Percentiles rank a stretch among this genome's conserved stretches.
phyloP scores from a whole-genome alignment of 2,329 filamentous ascomycete genomes.

The Cryphonectria radicalis region DNA sequence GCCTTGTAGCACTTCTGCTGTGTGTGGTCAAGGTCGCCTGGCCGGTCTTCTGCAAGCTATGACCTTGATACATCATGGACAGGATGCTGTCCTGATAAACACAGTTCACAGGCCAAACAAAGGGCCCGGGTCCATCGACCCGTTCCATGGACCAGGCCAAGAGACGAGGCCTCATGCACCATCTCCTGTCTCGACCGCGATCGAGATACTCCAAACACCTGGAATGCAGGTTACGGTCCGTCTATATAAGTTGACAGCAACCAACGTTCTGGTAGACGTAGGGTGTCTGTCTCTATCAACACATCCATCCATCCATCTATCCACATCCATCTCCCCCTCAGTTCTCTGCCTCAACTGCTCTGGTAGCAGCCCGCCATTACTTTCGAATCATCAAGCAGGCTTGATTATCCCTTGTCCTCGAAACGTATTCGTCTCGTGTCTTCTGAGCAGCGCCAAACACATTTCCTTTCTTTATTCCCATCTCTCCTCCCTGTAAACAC shows the following conservation, averaged over 20 bases:
- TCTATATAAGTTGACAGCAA: conserved; percentile 3
- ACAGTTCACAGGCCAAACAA: not conserved
- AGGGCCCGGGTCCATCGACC: not conserved
- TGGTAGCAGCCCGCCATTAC: not conserved
- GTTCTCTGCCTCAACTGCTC: not conserved
- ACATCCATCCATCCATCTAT: not conserved
- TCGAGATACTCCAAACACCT: not conserved
- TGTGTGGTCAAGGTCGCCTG: not conserved
- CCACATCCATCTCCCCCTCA: not conserved
- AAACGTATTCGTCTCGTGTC: not conserved
- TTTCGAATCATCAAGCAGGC: not conserved
- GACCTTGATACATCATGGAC: not conserved
- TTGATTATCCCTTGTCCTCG: not conserved
- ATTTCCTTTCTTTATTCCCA: not conserved
- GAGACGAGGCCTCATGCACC: not conserved
- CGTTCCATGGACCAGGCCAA: not conserved
- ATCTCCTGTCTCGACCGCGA: not conserved
- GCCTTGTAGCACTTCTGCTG: not conserved
- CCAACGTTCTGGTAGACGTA: not conserved
- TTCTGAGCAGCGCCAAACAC: not conserved
- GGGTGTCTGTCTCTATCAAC: not conserved
- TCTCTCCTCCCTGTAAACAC: not conserved
- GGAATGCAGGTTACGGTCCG: not conserved
- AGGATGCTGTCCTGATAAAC: not conserved
- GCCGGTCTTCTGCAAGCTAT: not conserved